Percentiles rank a stretch among this genome's conserved stretches.
phyloP scores from a whole-genome alignment of 371 early-diverging fungal species.

The Apophysomyces elegans region DNA sequence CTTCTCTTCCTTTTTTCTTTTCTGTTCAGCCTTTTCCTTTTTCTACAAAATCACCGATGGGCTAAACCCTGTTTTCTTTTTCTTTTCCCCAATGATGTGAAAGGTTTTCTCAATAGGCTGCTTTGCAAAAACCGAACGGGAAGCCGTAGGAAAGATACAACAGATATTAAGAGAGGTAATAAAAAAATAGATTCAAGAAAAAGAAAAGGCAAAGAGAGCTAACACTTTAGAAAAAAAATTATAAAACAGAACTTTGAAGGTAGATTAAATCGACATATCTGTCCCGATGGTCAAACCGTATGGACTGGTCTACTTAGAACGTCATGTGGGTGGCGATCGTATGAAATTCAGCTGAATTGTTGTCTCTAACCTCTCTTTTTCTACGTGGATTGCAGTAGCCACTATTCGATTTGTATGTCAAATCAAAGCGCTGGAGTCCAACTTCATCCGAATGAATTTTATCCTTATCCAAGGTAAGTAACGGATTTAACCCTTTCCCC shows the following conservation, averaged over 20 bases:
- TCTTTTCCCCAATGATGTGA: not conserved
- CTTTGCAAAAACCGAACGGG: slow-evolving; percentile 20
- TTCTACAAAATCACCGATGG: too few species aligned
- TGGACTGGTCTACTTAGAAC: not conserved
- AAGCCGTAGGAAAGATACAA: slow-evolving; percentile 32
- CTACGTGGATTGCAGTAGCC: not conserved
- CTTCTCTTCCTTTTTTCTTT: not conserved
- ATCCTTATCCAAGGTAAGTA: not conserved
- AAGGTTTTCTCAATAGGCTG: slow-evolving; percentile 18
- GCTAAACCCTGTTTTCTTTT: too few species aligned
- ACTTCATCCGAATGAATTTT: not conserved
- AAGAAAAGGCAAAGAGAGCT: too few species aligned
- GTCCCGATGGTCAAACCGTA: not conserved
- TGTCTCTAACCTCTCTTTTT: too few species aligned
- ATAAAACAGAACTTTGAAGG: slow-evolving; percentile 27
- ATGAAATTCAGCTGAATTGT: not conserved
- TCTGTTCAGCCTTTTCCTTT: too few species aligned
- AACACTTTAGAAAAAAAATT: not conserved
- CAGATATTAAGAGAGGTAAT: slow-evolving; percentile 24
- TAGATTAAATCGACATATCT: slow-evolving; percentile 7
- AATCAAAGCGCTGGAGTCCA: not conserved
- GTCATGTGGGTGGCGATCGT: not conserved
- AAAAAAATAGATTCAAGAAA: too few species aligned
- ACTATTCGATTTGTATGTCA: slow-evolving; percentile 4
- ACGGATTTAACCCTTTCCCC: too few species aligned